phyloP scores from a whole-genome alignment of 2,329 filamentous ascomycete species.

The Ceratocystis albifundus region DNA sequence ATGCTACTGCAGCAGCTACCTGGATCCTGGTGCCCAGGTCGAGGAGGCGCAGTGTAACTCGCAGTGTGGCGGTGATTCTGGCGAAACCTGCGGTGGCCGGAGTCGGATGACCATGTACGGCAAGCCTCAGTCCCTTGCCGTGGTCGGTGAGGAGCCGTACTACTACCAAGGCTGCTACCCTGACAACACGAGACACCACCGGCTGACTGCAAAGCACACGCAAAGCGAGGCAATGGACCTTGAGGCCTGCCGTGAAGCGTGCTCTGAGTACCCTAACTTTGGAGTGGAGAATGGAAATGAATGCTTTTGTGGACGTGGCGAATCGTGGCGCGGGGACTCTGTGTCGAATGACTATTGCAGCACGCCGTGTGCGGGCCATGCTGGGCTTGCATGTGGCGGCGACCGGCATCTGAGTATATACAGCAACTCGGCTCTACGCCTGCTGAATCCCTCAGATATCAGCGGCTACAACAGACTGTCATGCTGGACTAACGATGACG shows the following conservation, averaged over 20 bases:
- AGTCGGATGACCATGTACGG: constrained; percentile 15
- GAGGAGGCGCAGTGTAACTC: constrained; percentile 5
- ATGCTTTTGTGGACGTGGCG: constrained; percentile 12
- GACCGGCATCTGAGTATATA: constrained; percentile 17
- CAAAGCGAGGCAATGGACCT: constrained; percentile 12
- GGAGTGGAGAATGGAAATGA: constrained; percentile 9
- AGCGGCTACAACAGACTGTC: constrained; percentile 19
- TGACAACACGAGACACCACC: neutral
- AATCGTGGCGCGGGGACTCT: constrained; percentile 13
- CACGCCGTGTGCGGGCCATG: constrained; percentile 16
- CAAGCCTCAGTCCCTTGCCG: constrained; percentile 1
- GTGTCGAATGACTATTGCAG: constrained; percentile 16
- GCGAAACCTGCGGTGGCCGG: constrained; percentile 12
- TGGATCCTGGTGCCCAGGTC: neutral
- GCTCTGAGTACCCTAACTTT: constrained; percentile 16
- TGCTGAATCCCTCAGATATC: constrained; percentile 10
- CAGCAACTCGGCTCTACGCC: constrained; percentile 7
- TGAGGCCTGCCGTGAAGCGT: constrained; percentile 10
- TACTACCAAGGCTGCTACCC: constrained; percentile 20
- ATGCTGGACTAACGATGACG: constrained; percentile 17
- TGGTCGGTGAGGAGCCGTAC: constrained; percentile 7
- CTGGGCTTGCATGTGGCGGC: constrained; percentile 12
- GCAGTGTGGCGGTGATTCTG: constrained; percentile 9
- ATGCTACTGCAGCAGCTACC: constrained; percentile 17
- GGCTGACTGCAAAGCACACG: neutral